These are phyloP conservation scores for Fusarium oligoseptatum DNA, from an alignment of 2,329 filamentous ascomycete genomes.

Conservation along the genomic window DNA sequence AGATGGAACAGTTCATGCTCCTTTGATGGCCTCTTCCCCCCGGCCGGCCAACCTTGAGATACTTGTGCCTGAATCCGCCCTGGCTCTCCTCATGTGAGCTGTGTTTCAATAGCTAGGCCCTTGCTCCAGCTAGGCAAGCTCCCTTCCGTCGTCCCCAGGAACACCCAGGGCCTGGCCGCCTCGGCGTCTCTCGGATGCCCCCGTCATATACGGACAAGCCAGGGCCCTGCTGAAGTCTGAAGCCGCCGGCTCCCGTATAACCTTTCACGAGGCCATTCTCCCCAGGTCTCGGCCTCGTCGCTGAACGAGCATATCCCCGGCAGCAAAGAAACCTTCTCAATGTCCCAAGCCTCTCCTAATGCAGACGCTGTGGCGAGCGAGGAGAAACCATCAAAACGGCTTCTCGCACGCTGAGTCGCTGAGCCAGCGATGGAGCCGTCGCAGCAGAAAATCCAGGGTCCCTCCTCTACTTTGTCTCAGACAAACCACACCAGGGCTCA, in stretches of 20 bases:
- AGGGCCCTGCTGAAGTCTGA: slow-evolving; percentile 29
- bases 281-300: slow-evolving; percentile 20
- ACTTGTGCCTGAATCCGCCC: slow-evolving; percentile 24
- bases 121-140: slow-evolving; percentile 32
- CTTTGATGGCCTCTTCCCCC: slow-evolving; percentile 12
- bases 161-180: slow-evolving; percentile 25
- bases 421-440: slow-evolving; percentile 13
- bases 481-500: slow-evolving; percentile 41
- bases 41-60: slow-evolving; percentile 17
- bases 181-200: slow-evolving; percentile 38
- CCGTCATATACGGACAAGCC: slow-evolving; percentile 8
- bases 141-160: slow-evolving; percentile 34
- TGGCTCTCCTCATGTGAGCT: slow-evolving; percentile 23
- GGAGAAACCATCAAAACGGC: slow-evolving; percentile 27
- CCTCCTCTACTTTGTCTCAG: slow-evolving; percentile 38
- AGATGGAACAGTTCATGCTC: slow-evolving; percentile 39
- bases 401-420: slow-evolving; percentile 25
- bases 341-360: slow-evolving; percentile 20
- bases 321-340: slow-evolving; percentile 14
- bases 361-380: slow-evolving; percentile 20
- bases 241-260: slow-evolving; percentile 32
- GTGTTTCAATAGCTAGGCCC: slow-evolving; percentile 38
- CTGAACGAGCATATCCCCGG: slow-evolving; percentile 33
- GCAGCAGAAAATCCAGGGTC: slow-evolving; percentile 38
- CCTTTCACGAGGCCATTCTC: slow-evolving; percentile 16